phyloP scores from a whole-genome alignment of 148 eudicot species.

The Rheum nobile region DNA sequence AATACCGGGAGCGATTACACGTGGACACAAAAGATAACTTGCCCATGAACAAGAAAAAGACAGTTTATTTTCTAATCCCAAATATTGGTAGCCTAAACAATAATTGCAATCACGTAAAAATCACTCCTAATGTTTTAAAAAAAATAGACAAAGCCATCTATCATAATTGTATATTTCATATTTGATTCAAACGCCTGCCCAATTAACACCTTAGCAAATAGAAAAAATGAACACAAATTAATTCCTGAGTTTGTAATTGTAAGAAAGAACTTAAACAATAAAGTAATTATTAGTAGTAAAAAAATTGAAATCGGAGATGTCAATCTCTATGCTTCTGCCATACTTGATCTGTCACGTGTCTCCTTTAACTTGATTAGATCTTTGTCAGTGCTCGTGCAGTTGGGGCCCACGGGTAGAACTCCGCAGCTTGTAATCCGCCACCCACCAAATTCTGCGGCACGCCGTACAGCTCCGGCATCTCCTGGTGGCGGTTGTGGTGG shows the following conservation, averaged over 20 bases:
- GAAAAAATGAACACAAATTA: too few species aligned
- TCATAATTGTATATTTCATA: neutral
- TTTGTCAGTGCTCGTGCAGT: constrained; percentile 27
- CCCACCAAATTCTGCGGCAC: constrained; percentile 35
- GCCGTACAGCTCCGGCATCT: constrained; percentile 33
- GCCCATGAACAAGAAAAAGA: neutral
- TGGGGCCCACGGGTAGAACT: constrained; percentile 37
- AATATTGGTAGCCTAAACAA: neutral
- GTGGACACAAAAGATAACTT: too few species aligned
- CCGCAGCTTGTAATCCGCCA: constrained; percentile 34
- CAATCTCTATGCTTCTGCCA: neutral
- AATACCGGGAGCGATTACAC: too few species aligned
- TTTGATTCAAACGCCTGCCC: neutral
- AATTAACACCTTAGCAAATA: neutral
- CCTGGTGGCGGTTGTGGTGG: constrained; percentile 29
- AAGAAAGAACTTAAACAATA: neutral
- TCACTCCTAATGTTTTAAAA: too few species aligned
- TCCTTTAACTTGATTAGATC: constrained; percentile 7
- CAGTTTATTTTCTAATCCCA: neutral
- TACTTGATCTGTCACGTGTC: neutral
- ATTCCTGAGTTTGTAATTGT: neutral
- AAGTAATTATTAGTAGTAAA: neutral
- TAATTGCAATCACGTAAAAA: too few species aligned
- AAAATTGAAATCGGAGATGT: neutral
- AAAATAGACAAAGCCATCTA: neutral